phyloP scores from a whole-genome alignment of 805 yeast species.

The Hagleromyces aurorensis region DNA sequence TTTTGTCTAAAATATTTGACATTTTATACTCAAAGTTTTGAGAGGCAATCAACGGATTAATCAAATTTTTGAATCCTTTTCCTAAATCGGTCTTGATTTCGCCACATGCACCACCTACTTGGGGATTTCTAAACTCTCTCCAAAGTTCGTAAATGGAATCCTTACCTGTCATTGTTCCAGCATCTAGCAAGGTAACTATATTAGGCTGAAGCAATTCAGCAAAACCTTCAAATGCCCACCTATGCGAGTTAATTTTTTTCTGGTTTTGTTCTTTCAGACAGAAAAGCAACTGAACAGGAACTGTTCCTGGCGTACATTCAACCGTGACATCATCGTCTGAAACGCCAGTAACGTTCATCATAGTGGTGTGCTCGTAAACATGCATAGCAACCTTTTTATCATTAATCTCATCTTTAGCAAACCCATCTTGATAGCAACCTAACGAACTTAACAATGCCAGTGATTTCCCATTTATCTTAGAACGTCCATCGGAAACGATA shows the following conservation, averaged over 20 bases:
- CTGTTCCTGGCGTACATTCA: slow-evolving; percentile 37
- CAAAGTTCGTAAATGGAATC: slow-evolving; percentile 84
- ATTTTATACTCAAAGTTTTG: slow-evolving; percentile 96
- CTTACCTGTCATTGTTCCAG: slow-evolving; percentile 86
- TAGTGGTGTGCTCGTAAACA: slow-evolving; percentile 87
- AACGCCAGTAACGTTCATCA: slow-evolving; percentile 73
- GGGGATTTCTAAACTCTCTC: slow-evolving; percentile 71
- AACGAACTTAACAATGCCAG: slow-evolving; percentile 74
- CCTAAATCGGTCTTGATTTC: slow-evolving; percentile 88
- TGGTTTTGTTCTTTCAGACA: slow-evolving; percentile 86
- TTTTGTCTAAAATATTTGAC: slow-evolving; percentile 90
- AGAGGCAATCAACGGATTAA: slow-evolving; percentile 89
- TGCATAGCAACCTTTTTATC: slow-evolving; percentile 77
- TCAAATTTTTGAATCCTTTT: slow-evolving; percentile 40
- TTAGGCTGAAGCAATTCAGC: slow-evolving; percentile 75
- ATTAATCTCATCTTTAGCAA: slow-evolving; percentile 86
- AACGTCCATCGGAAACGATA: slow-evolving; percentile 87
- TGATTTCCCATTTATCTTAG: slow-evolving; percentile 70
- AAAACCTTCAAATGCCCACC: slow-evolving; percentile 95
- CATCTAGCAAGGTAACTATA: slow-evolving; percentile 78
- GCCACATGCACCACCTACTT: slow-evolving; percentile 97
- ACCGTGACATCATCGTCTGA: slow-evolving; percentile 57
- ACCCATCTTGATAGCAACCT: slow-evolving; percentile 92
- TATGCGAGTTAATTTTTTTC: slow-evolving; percentile 87
- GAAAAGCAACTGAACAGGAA: slow-evolving; percentile 83